phyloP scores from a whole-genome alignment of 1,284 basidiomycete species.

The Somion occarium region DNA sequence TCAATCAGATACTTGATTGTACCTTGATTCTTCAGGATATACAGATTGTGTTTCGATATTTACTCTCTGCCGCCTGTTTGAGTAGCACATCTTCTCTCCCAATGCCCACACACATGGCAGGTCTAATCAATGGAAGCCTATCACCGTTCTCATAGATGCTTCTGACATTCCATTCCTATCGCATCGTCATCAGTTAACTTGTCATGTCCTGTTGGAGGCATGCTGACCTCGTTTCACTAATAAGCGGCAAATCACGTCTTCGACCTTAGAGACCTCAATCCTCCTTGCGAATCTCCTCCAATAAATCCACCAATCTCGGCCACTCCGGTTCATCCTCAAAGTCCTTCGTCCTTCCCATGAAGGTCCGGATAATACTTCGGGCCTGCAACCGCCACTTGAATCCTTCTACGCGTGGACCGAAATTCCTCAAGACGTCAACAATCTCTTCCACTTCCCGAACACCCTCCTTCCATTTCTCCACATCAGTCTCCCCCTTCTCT shows the following conservation, averaged over 20 bases:
- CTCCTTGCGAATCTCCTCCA: conserved; percentile 45
- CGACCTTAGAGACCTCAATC: too few species aligned
- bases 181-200: neutral
- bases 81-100: neutral
- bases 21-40: conserved; percentile 10
- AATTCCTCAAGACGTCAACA: conserved; percentile 78
- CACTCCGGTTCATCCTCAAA: conserved; percentile 90
- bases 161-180: conserved; percentile 2
- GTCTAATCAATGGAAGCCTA: neutral
- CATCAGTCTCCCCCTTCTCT: conserved; percentile 61
- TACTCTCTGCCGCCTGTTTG: neutral
- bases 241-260: neutral
- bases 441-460: conserved; percentile 78
- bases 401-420: conserved; percentile 66
- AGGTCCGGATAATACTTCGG: conserved; percentile 83
- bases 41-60: neutral
- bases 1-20: conserved; percentile 21
- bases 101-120: neutral
- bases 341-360: conserved; percentile 76
- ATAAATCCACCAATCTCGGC: conserved; percentile 57
- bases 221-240: neutral
- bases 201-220: neutral
- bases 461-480: conserved; percentile 64
- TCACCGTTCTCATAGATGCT: neutral
- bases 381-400: conserved; percentile 83